phyloP scores from a whole-genome alignment of 176 grass and related monocot species.

The Eleusine coracana region DNA sequence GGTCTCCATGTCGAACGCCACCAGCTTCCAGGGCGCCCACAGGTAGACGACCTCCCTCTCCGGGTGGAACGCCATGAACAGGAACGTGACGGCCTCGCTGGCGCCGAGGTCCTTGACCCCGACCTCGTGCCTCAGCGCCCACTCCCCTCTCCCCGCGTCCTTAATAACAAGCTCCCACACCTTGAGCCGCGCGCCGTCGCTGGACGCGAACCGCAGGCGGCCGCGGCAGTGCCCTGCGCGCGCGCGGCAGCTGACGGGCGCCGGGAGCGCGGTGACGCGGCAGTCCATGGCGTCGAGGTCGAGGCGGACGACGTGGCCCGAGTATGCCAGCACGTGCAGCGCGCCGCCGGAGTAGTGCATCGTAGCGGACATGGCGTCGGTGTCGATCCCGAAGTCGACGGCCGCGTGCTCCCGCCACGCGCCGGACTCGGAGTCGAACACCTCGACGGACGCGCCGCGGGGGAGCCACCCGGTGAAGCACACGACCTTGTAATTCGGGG shows the following conservation, averaged over 20 bases:
- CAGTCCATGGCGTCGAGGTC: slow-evolving; percentile 54
- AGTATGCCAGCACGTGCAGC: slow-evolving; percentile 75
- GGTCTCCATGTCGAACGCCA: slow-evolving; percentile 59
- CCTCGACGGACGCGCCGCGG: slow-evolving; percentile 63
- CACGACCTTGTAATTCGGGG: slow-evolving; percentile 61
- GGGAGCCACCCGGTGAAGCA: slow-evolving; percentile 67
- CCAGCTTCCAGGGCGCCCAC: slow-evolving; percentile 62
- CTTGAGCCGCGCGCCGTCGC: slow-evolving; percentile 53
- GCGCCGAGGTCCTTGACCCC: slow-evolving; percentile 45
- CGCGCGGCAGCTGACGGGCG: slow-evolving; percentile 55
- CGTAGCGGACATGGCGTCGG: slow-evolving; percentile 79
- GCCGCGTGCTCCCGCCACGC: slow-evolving; percentile 51
- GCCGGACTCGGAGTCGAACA: slow-evolving; percentile 60
- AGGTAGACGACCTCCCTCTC: slow-evolving; percentile 82
- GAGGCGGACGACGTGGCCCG: slow-evolving; percentile 63
- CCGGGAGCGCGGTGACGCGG: slow-evolving; percentile 63
- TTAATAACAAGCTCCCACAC: slow-evolving; percentile 58
- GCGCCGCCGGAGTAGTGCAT: slow-evolving; percentile 66
- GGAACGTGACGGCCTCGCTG: slow-evolving; percentile 32
- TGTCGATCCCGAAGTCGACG: slow-evolving; percentile 62
- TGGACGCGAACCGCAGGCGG: slow-evolving; percentile 56
- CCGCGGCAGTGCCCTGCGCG: slow-evolving; percentile 67
- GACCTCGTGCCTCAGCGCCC: slow-evolving; percentile 63
- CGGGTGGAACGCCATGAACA: slow-evolving; percentile 85
- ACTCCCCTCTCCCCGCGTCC: slow-evolving; percentile 18